Evolutionary conservation across 2,329 filamentous ascomycete genomes (phyloP).

Genomic region (Capronia epimyces): DNA sequence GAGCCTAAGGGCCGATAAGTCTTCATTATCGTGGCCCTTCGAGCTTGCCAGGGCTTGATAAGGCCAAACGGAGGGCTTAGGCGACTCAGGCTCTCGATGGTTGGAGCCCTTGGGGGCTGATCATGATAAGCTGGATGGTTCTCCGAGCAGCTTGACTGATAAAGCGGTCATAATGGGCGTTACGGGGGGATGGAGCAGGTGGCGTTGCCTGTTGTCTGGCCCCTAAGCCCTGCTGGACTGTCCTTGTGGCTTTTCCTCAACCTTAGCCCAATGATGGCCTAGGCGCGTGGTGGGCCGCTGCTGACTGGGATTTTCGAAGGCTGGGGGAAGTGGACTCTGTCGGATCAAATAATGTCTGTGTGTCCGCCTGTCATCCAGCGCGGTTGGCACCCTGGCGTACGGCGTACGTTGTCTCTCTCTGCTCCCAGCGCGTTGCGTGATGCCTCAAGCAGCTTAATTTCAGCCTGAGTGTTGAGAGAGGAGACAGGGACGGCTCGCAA

Average conservation of each 20-base stretch:
- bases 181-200: constrained; percentile 8
- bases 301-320: constrained; percentile 8
- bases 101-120: constrained; percentile 12
- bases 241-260: constrained; percentile 8
- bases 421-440: neutral
- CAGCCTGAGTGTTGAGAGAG: neutral
- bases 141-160: constrained; percentile 13
- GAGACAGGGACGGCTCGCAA: neutral
- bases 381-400: neutral
- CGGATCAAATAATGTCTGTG: neutral
- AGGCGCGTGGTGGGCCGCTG: constrained; percentile 5
- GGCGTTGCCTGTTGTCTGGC: constrained; percentile 5
- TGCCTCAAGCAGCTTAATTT: neutral
- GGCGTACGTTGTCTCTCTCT: neutral
- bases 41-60: neutral
- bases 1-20: neutral
- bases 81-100: neutral
- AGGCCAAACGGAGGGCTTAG: neutral
- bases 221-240: constrained; percentile 1
- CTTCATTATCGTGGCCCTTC: neutral
- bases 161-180: constrained; percentile 9
- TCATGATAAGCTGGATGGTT: constrained; percentile 19
- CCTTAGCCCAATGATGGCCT: constrained; percentile 4
- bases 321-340: constrained; percentile 9
- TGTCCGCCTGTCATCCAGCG: neutral